Base-by-base conservation (phyloP, 495 filamentous ascomycete genomes). In the Pyrenopolyporus hunteri region DNA sequence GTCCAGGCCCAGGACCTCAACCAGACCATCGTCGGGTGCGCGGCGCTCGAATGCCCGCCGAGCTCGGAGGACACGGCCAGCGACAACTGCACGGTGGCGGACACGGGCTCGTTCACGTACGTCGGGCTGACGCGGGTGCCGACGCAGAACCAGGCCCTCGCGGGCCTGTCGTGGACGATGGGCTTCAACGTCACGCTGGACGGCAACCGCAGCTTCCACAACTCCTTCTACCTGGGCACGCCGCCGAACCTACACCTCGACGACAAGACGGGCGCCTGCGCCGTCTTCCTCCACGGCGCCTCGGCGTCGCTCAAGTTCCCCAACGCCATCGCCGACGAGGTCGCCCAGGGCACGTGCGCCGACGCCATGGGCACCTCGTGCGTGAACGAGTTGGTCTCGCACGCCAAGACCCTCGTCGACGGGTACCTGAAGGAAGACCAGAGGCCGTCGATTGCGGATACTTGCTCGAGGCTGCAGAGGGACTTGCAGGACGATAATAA, bases 21-120 rank as follows among this genome's bases (percentile, higher is more conserved):
- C 31, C 16, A 48, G 25, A 67, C 63, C 3, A 67, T 70, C 13
- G 63, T 70, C 13, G 63, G 67, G 5, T 70, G 67, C 52, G 52
- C 32, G 1, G 67, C 61, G 0, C 11, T 67, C 4, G 67, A 56
- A 0, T 70, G 67, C 20, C 67, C 67, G 4, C 26, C 56, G 4
- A 37, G 23, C 42, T 13, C 25, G 10, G 9, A n/a, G 2, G 57
- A 54, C 40, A 40, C 4, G 2, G 43, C 35, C 1, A 49, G 55
- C 10, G 63, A 70, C 44, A 57, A 70, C 28, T 70, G 63, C 52
- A 56, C 63, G 0, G 47, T 70, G 6, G 59, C 63, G 1, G 52
- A 67, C 33, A 51, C 47, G 0, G 62, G 56, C 6, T 67, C 67
- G 2, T 70, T 61, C 47, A 1, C 40, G 14, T 35, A 13, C 35